Evolutionary conservation across 108 stramenopile species (phyloP), one percentile per base, ranked within the genome.

Genomic region (Stephanodiscus triporus): DNA sequence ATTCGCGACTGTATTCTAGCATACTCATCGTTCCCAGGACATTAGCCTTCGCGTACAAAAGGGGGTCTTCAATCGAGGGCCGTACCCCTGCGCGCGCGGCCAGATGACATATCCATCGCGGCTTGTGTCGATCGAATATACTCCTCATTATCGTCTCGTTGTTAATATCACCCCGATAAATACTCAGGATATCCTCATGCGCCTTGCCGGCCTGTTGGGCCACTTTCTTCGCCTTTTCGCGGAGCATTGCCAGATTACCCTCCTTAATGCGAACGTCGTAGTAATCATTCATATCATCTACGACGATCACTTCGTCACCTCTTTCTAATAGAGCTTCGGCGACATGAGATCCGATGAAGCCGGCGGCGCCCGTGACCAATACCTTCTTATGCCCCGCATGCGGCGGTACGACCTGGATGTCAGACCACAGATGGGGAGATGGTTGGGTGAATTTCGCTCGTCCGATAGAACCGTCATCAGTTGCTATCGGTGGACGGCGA

Each of bases 271-370:
- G 59, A 24, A 95, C 89, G 68, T 97, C 97, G 73, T 99, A 99
- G 85, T 99, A 99, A 67, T 98, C 97, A 75, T 99, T 99, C 84
- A 99, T 92, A 78, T 99, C 98, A 76, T 99, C 98, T 20, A 99
- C 91, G 53, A 98, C 87, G 29, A 98, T 89, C 34, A 99, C 98
- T 61, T 88, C 88, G 66, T 99, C 97, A 26, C 98, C 98, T 9
- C 98, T 91, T 9, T 63, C 72, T n/a, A 99, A 79, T 9, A 99
- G 89, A 22, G 57, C 69, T 20, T 90, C 90, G 32, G 95, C 91
- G n/a, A 97, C 96, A 56, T 87, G 82, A 73, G 87, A 88, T 4
- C 97, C 99, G 53, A 99, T 89, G 83, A 99, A 99, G 13, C 99
- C 99, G 1, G 97, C 99, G 10, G 91, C 99, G 27, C 99, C 99